A percentile compares a stretch with the other conserved stretches of the same genome.
These are phyloP conservation scores for Podospora fimiseda DNA, from an alignment of 495 filamentous ascomycete genomes.

Conservation along the genomic window DNA sequence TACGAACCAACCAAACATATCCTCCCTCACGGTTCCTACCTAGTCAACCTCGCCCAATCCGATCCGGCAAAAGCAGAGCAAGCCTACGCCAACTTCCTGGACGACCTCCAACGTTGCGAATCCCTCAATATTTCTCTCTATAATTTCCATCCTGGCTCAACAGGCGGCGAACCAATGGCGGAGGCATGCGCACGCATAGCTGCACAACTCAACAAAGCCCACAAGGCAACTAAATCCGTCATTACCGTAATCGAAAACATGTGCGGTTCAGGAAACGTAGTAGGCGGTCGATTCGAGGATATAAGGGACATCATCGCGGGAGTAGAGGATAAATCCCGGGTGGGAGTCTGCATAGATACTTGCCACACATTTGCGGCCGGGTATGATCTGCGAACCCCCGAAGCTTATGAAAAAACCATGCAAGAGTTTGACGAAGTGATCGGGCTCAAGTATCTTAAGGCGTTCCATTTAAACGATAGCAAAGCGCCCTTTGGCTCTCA, in stretches of 20 bases:
- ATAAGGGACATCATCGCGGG: conserved; percentile 73
- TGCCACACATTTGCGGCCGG: conserved; percentile 92
- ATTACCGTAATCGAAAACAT: conserved; percentile 89
- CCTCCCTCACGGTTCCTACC: conserved; percentile 90
- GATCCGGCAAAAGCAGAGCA: conserved; percentile 76
- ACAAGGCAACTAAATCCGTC: conserved; percentile 65
- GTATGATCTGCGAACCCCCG: conserved; percentile 76
- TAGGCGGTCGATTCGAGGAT: conserved; percentile 79
- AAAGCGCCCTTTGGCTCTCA: conserved; percentile 76
- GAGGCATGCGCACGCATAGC: conserved; percentile 76
- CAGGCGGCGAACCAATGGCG: conserved; percentile 55
- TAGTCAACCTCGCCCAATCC: conserved; percentile 87
- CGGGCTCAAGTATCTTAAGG: conserved; percentile 71
- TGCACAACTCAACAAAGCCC: conserved; percentile 68
- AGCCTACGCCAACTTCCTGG: conserved; percentile 78
- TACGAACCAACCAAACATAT: conserved; percentile 67
- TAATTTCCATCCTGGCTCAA: conserved; percentile 94
- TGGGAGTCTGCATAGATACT: conserved; percentile 94
- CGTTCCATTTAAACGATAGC: conserved; percentile 88
- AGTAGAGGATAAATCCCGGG: conserved; percentile 74
- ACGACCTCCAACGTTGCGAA: conserved; percentile 85
- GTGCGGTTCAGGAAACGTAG: conserved; percentile 83
- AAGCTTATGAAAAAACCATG: conserved; percentile 66
- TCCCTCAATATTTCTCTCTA: conserved; percentile 82
- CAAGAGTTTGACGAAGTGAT: conserved; percentile 71